Evolutionary conservation across 2,329 filamentous ascomycete genomes (phyloP).

Genomic region (Orbilia oligospora): DNA sequence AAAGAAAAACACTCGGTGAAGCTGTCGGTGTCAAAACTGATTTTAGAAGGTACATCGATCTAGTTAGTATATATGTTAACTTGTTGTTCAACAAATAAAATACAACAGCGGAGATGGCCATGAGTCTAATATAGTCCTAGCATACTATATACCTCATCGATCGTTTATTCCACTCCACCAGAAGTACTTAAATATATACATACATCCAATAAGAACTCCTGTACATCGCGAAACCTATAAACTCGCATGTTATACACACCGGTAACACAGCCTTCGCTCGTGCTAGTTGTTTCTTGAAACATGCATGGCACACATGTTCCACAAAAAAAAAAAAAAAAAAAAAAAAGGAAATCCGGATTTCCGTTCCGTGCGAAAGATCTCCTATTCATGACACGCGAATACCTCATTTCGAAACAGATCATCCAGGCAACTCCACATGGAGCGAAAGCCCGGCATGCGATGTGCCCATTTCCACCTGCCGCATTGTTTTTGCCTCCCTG

Average conservation of each 20-base stretch:
- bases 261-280: background rate
- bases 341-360: background rate
- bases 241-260: background rate
- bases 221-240: background rate
- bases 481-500: background rate
- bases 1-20: no score
- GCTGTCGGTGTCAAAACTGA: no score
- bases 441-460: background rate
- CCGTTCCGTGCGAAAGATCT: background rate
- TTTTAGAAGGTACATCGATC: no score
- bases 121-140: no score
- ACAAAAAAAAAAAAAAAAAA: background rate
- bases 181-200: background rate
- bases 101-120: no score
- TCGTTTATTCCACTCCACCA: background rate
- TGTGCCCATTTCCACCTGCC: background rate
- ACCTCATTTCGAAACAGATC: background rate
- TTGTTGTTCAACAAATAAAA: no score
- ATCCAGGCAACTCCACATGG: background rate
- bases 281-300: background rate
- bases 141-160: no score
- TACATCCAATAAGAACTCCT: background rate
- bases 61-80: no score
- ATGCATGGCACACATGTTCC: background rate
- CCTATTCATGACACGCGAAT: background rate